phyloP scores from a whole-genome alignment of 176 grass and related monocot species.

The Panicum miliaceum region DNA sequence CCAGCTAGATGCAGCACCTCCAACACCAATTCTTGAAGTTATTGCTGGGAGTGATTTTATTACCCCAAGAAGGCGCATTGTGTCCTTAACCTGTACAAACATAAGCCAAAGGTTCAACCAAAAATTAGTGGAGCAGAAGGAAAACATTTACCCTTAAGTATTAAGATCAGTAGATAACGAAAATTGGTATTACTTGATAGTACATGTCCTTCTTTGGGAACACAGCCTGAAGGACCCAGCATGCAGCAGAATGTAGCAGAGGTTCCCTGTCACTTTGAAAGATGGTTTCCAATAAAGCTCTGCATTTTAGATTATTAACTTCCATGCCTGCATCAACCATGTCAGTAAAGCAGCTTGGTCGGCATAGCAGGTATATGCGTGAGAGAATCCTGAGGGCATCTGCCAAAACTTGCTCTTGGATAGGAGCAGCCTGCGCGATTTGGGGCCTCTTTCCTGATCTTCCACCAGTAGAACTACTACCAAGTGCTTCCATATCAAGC shows the following conservation, averaged over 20 bases:
- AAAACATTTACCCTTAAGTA: constrained; percentile 16
- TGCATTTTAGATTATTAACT: constrained; percentile 72
- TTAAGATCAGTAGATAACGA: constrained; percentile 27
- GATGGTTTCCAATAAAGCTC: constrained; percentile 76
- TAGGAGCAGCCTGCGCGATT: constrained; percentile 60
- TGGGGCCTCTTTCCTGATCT: constrained; percentile 57
- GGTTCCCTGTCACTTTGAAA: constrained; percentile 95
- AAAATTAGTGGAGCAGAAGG: constrained; percentile 2
- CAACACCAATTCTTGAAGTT: constrained; percentile 88
- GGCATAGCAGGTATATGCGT: constrained; percentile 74
- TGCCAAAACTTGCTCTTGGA: constrained; percentile 92
- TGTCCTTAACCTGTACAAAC: constrained; percentile 82
- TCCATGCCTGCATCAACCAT: constrained; percentile 57
- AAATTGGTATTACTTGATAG: constrained; percentile 72
- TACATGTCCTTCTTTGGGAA: constrained; percentile 93
- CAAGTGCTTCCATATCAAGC: constrained; percentile 82
- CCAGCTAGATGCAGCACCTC: constrained; percentile 88
- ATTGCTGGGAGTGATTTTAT: constrained; percentile 83
- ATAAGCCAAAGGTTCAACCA: constrained; percentile 37
- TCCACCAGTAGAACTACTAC: constrained; percentile 44
- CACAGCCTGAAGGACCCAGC: constrained; percentile 79
- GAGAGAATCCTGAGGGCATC: constrained; percentile 88
- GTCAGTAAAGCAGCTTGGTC: constrained; percentile 47
- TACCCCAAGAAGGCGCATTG: constrained; percentile 79
- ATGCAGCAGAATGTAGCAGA: constrained; percentile 81